Percentiles rank a stretch among this genome's conserved stretches.
These are phyloP conservation scores for Aotearoamyces nothofagi DNA, from an alignment of 2,329 filamentous ascomycete species.

Conservation along the genomic window DNA sequence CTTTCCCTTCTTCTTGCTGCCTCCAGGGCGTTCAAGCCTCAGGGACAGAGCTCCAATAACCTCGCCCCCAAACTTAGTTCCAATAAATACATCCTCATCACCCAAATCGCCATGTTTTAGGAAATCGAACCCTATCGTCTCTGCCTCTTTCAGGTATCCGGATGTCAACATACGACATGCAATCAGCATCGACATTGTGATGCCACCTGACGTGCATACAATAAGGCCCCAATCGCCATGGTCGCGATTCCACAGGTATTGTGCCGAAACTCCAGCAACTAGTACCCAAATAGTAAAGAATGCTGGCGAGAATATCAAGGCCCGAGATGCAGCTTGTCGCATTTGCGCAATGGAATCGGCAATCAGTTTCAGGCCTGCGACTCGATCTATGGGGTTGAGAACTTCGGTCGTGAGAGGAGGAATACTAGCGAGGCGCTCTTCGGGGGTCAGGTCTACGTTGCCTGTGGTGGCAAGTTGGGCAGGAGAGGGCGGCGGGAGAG, in stretches of 20 bases:
- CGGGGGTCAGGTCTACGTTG: conserved; percentile 17
- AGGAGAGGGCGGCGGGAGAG: conserved; percentile 21
- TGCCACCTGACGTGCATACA: conserved; percentile 40
- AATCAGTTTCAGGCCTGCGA: conserved; percentile 55
- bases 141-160: conserved; percentile 31
- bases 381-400: conserved; percentile 34
- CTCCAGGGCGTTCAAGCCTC: conserved; percentile 27
- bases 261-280: conserved; percentile 28
- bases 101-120: conserved; percentile 17
- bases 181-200: conserved; percentile 48
- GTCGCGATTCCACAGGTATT: conserved; percentile 20
- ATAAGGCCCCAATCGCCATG: conserved; percentile 36
- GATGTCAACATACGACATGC: conserved; percentile 42
- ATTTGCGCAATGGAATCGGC: conserved; percentile 76
- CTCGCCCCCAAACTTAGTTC: conserved; percentile 50
- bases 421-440: conserved; percentile 30
- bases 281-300: conserved; percentile 31
- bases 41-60: conserved; percentile 60
- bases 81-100: conserved; percentile 42
- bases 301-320: conserved; percentile 48
- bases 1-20: conserved; percentile 13
- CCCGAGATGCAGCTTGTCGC: conserved; percentile 48
- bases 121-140: conserved; percentile 15
- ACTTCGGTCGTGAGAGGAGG: conserved; percentile 49
- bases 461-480: conserved; percentile 20